A percentile compares a stretch with the other conserved stretches of the same genome.
Evolutionary conservation across 108 stramenopile genomes (phyloP).

Genomic region (Fistulifera solaris): DNA sequence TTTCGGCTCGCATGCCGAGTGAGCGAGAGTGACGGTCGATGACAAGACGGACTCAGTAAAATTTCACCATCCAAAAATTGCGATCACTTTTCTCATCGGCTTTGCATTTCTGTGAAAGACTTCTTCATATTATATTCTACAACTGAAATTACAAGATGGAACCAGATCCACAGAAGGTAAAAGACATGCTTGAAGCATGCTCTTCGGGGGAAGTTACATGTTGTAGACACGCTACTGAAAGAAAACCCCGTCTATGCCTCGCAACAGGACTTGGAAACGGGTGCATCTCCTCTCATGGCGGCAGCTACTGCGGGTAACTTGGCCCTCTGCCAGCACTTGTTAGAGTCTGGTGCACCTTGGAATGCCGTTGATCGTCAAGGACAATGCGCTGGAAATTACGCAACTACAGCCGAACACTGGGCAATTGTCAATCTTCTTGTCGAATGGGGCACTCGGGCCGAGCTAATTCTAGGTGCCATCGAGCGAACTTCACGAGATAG

Average conservation of each 20-base stretch:
- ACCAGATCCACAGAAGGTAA: constrained; percentile 6
- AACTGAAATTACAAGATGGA: too few species aligned
- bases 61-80: too few species aligned
- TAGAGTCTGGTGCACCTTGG: constrained; percentile 83
- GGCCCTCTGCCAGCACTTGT: constrained; percentile 30
- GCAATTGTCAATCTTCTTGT: constrained; percentile 74
- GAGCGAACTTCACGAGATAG: constrained; percentile 27
- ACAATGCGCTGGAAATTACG: constrained; percentile 84
- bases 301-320: constrained; percentile 50
- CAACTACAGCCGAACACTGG: constrained; percentile 66
- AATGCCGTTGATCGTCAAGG: constrained; percentile 82
- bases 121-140: too few species aligned
- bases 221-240: constrained; percentile 1
- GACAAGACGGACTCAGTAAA: too few species aligned
- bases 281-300: constrained; percentile 70
- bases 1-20: too few species aligned
- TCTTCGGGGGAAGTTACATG: constrained; percentile 1
- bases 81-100: too few species aligned
- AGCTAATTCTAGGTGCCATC: constrained; percentile 70
- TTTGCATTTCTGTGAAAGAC: too few species aligned
- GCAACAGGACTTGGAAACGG: constrained; percentile 59
- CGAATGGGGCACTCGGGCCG: constrained; percentile 63
- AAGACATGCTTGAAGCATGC: constrained; percentile 6
- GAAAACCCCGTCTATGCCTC: constrained; percentile 32
- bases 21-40: too few species aligned